phyloP scores from a whole-genome alignment of 768 basidiomycete species.

The Leccinum imitatum region DNA sequence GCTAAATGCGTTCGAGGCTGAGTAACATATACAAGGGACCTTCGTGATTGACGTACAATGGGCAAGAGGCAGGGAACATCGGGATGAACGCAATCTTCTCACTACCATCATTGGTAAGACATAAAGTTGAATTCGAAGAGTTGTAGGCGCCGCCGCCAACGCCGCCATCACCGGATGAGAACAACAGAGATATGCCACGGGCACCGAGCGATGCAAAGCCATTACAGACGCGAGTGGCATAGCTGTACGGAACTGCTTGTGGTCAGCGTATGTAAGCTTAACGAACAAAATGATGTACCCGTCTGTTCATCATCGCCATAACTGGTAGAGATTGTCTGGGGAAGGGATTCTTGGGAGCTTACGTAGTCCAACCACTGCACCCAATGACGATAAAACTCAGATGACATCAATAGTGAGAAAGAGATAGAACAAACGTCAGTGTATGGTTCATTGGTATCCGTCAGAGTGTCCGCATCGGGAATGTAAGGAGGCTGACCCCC shows the following conservation, averaged over 20 bases:
- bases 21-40: not conserved
- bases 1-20: slow-evolving; percentile 32
- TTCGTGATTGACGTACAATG: slow-evolving; percentile 40
- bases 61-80: slow-evolving; percentile 61
- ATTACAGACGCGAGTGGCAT: slow-evolving; percentile 55
- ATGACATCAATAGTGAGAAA: slow-evolving; percentile 13
- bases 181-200: slow-evolving; percentile 63
- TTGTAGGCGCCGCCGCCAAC: slow-evolving; percentile 59
- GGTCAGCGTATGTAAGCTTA: not conserved
- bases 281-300: slow-evolving; percentile 33
- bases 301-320: slow-evolving; percentile 76
- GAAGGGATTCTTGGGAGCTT: slow-evolving; percentile 41
- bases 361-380: slow-evolving; percentile 63
- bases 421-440: slow-evolving; percentile 34
- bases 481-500: slow-evolving; percentile 59
- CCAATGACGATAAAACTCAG: slow-evolving; percentile 9
- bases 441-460: slow-evolving; percentile 52
- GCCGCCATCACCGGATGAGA: slow-evolving; percentile 66
- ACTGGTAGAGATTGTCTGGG: slow-evolving; percentile 67
- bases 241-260: slow-evolving; percentile 50
- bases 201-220: slow-evolving; percentile 65
- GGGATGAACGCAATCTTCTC: slow-evolving; percentile 58
- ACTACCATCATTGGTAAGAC: slow-evolving; percentile 57
- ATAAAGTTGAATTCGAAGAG: slow-evolving; percentile 47
- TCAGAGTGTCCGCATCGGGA: slow-evolving; percentile 42